phyloP scores from a whole-genome alignment of 2,329 filamentous ascomycete species.

The Fusarium ambrosium region DNA sequence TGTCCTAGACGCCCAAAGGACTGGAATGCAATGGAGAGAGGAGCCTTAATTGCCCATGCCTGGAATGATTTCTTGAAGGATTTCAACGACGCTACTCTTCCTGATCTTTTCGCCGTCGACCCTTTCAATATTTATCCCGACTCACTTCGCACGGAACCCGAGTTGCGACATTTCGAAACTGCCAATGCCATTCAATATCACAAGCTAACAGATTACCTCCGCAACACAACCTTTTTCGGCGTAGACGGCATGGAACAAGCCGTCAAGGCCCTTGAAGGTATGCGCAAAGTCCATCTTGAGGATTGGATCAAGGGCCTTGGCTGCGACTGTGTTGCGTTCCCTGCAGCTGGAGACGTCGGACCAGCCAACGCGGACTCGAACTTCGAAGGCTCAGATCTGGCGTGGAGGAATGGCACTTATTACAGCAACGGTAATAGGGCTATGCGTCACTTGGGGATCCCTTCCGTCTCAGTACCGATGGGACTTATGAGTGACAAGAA shows the following conservation, averaged over 20 bases:
- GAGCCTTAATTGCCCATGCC: slow-evolving; percentile 30
- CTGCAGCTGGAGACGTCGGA: slow-evolving; percentile 64
- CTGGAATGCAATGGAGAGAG: slow-evolving; percentile 56
- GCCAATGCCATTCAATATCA: slow-evolving; percentile 22
- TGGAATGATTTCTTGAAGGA: slow-evolving; percentile 36
- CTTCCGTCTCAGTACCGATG: slow-evolving; percentile 67
- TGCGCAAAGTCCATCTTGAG: slow-evolving; percentile 60
- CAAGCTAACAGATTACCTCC: slow-evolving; percentile 1
- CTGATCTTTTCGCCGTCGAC: slow-evolving; percentile 56
- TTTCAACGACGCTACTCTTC: neutral
- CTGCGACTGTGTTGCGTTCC: slow-evolving; percentile 63
- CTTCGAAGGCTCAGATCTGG: slow-evolving; percentile 20
- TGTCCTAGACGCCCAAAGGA: slow-evolving; percentile 49
- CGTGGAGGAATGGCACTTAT: slow-evolving; percentile 59
- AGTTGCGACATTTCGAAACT: slow-evolving; percentile 8
- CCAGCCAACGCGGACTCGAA: slow-evolving; percentile 61
- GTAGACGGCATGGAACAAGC: slow-evolving; percentile 58
- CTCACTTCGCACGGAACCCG: slow-evolving; percentile 16
- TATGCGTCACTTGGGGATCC: slow-evolving; percentile 67
- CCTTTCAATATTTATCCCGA: slow-evolving; percentile 53
- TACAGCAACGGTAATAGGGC: slow-evolving; percentile 68
- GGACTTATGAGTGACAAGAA: slow-evolving; percentile 59
- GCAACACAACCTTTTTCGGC: slow-evolving; percentile 52
- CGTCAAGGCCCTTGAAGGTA: slow-evolving; percentile 60
- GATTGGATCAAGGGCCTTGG: slow-evolving; percentile 60